Percentiles rank a stretch among this genome's conserved stretches.
phyloP scores from a whole-genome alignment of 805 yeast genomes.

The Komagataella kurtzmanii region DNA sequence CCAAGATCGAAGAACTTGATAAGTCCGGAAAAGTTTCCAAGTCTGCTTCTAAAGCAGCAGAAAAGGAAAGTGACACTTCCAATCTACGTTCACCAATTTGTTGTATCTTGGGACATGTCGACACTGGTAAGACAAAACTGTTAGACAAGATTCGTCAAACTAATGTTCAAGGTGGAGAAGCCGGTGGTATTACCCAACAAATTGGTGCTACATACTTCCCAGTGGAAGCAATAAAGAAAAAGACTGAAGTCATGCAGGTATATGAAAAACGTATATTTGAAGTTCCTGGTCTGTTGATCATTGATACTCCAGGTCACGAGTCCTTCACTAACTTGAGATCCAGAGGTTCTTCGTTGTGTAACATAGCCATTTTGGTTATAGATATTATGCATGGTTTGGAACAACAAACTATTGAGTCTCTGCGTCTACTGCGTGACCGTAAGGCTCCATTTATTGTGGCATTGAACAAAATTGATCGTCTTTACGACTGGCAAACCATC shows the following conservation, averaged over 20 bases:
- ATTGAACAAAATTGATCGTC: constrained; percentile 92
- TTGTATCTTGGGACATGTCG: constrained; percentile 98
- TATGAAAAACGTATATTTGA: constrained; percentile 79
- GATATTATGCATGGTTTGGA: constrained; percentile 99
- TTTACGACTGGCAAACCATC: constrained; percentile 83
- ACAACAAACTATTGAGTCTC: constrained; percentile 94
- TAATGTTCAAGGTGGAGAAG: constrained; percentile 99
- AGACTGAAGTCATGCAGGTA: constrained; percentile 83
- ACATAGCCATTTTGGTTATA: constrained; percentile 95
- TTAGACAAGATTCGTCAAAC: constrained; percentile 97
- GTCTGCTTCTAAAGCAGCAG: constrained; percentile 21
- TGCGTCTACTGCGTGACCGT: constrained; percentile 82
- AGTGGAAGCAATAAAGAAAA: constrained; percentile 80
- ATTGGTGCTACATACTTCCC: constrained; percentile 99
- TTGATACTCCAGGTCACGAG: constrained; percentile 99
- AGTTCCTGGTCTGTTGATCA: constrained; percentile 92
- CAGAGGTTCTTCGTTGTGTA: constrained; percentile 98
- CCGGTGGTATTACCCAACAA: constrained; percentile 99
- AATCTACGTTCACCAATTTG: constrained; percentile 97
- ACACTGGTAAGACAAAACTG: constrained; percentile 97
- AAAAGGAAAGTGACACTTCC: constrained; percentile 21
- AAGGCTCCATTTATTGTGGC: constrained; percentile 98
- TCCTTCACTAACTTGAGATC: constrained; percentile 94
- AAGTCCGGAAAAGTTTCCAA: constrained; percentile 6
- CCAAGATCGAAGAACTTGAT: constrained; percentile 22